Percentiles rank a stretch among this genome's conserved stretches.
Conservation (phyloP, 371 early-diverging fungal species). For the Mortierella polycephala region DNA sequence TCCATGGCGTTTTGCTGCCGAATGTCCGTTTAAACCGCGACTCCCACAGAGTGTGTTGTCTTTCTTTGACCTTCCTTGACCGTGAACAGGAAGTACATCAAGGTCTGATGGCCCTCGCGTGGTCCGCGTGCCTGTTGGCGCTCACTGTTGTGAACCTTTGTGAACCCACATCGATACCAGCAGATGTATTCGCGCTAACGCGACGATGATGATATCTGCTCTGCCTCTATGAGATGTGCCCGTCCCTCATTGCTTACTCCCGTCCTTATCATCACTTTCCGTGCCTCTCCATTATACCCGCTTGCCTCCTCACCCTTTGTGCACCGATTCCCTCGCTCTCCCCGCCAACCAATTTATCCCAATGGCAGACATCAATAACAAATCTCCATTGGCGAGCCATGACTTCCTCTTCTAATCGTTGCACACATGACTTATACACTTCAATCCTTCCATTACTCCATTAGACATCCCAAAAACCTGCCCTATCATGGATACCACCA, state of each 20-base stretch:
- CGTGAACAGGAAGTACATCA: conserved; percentile 18
- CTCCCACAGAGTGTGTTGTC: conserved; percentile 9
- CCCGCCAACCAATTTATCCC: conserved; percentile 3
- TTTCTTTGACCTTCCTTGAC: conserved; percentile 16
- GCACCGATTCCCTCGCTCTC: neutral
- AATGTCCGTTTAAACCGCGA: conserved; percentile 19
- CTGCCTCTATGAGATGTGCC: too few species aligned
- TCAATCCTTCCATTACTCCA: conserved; percentile 2
- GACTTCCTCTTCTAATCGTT: conserved; percentile 2
- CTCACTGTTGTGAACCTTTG: conserved; percentile 17
- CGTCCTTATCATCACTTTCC: neutral
- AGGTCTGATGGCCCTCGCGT: neutral
- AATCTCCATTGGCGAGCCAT: conserved; percentile 3
- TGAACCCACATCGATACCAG: conserved; percentile 11
- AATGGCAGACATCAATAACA: neutral
- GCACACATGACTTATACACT: neutral
- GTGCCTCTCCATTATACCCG: neutral
- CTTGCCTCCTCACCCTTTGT: too few species aligned
- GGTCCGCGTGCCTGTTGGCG: conserved; percentile 19
- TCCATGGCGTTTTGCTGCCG: conserved; percentile 11
- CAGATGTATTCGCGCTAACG: neutral
- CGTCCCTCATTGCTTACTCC: neutral
- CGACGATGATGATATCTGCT: conserved; percentile 2
- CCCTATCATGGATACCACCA: conserved; percentile 9
- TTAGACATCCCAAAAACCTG: conserved; percentile 5